Conservation (phyloP, 495 filamentous ascomycete species). For the Ascodesmis nigricans region DNA sequence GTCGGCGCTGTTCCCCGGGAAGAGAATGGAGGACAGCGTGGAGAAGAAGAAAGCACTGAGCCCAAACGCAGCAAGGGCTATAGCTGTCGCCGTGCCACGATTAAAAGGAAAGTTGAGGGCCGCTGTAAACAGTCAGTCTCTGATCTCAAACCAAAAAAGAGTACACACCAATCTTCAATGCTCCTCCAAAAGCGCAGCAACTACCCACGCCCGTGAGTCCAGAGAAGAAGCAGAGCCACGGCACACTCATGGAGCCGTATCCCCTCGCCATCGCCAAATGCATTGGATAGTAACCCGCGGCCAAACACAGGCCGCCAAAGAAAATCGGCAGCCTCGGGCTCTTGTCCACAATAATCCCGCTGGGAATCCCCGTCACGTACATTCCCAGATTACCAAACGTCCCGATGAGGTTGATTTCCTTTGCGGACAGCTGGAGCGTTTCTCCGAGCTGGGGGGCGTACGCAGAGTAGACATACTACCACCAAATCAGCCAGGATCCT, state of each 20-base stretch:
- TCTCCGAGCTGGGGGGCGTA: slow-evolving; percentile 93
- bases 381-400: slow-evolving; percentile 53
- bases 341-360: slow-evolving; percentile 71
- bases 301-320: slow-evolving; percentile 46
- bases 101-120: slow-evolving; percentile 84
- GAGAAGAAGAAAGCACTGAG: slow-evolving; percentile 95
- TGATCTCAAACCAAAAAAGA: not conserved
- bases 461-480: slow-evolving; percentile 93
- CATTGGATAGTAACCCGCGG: slow-evolving; percentile 61
- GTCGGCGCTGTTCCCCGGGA: slow-evolving; percentile 59
- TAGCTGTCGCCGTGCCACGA: slow-evolving; percentile 80
- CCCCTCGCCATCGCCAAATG: slow-evolving; percentile 36
- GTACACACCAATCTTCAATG: slow-evolving; percentile 47
- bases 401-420: slow-evolving; percentile 77
- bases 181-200: slow-evolving; percentile 63
- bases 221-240: slow-evolving; percentile 55
- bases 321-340: slow-evolving; percentile 61
- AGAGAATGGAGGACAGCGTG: slow-evolving; percentile 46
- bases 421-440: slow-evolving; percentile 63
- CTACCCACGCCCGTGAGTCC: slow-evolving; percentile 72
- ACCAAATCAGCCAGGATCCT: slow-evolving; percentile 2
- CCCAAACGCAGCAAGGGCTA: slow-evolving; percentile 80
- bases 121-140: slow-evolving; percentile 25
- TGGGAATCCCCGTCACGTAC: slow-evolving; percentile 34
- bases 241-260: slow-evolving; percentile 39